Conservation (phyloP, 805 yeast genomes). For the Scheffersomyces amazonensis region DNA sequence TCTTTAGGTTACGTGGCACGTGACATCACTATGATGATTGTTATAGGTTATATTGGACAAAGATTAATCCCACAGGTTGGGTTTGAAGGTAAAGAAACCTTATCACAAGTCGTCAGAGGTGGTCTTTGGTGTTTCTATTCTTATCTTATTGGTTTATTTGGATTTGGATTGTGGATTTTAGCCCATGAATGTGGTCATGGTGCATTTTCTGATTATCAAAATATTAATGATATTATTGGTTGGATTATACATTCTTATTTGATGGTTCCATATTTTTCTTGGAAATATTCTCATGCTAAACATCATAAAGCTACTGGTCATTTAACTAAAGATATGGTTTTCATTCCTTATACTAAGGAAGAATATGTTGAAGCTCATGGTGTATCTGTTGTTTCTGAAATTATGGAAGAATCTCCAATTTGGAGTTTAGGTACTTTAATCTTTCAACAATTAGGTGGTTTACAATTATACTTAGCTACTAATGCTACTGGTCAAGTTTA, state of each 20-base stretch:
- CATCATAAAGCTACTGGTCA: constrained; percentile 92
- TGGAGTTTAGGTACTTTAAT: constrained; percentile 54
- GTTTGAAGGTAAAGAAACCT: neutral
- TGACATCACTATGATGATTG: constrained; percentile 51
- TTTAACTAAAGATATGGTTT: constrained; percentile 78
- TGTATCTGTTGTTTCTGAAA: constrained; percentile 45
- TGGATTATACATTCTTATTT: constrained; percentile 79
- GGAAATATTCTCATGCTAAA: constrained; percentile 82
- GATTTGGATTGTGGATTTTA: constrained; percentile 79
- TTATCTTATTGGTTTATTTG: constrained; percentile 49
- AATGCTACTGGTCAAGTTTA: constrained; percentile 77
- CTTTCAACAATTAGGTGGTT: constrained; percentile 75
- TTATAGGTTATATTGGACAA: constrained; percentile 53
- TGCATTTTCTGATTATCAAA: constrained; percentile 72
- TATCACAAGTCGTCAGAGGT: neutral
- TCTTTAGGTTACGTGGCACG: constrained; percentile 67
- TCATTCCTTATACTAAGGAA: constrained; percentile 69
- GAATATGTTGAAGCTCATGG: constrained; percentile 42
- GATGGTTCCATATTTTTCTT: constrained; percentile 82
- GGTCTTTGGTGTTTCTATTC: neutral
- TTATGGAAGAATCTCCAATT: constrained; percentile 74
- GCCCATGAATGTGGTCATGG: constrained; percentile 93
- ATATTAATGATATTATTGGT: constrained; percentile 76
- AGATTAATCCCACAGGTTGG: constrained; percentile 2
- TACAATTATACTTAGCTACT: constrained; percentile 62